phyloP scores from a whole-genome alignment of 352 stramenopile species.

The Globisporangium recalcitrans region DNA sequence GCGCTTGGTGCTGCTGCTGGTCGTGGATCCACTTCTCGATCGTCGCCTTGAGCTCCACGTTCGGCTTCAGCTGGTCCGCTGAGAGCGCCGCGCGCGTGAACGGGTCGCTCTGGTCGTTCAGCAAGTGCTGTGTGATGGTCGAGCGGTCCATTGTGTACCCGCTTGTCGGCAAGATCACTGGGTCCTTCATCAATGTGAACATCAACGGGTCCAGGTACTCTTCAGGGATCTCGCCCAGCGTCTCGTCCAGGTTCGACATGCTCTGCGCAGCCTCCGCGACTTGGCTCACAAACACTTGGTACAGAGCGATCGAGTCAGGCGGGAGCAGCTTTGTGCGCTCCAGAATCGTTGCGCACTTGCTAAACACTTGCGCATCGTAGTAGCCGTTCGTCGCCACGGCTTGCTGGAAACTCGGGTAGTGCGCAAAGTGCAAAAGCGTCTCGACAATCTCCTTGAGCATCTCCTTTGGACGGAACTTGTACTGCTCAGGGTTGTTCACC shows the following conservation, averaged over 20 bases:
- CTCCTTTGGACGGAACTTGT: conserved; percentile 97
- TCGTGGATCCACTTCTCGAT: conserved; percentile 58
- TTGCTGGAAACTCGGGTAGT: conserved; percentile 86
- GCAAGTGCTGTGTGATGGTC: conserved; percentile 94
- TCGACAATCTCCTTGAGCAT: conserved; percentile 96
- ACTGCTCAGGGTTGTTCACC: conserved; percentile 96
- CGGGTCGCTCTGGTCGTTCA: conserved; percentile 96
- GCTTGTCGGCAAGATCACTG: conserved; percentile 89
- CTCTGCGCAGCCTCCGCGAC: conserved; percentile 45
- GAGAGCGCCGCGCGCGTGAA: conserved; percentile 94
- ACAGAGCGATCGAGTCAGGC: conserved; percentile 34
- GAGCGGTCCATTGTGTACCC: conserved; percentile 89
- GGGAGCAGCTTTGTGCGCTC: conserved; percentile 62
- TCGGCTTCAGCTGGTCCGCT: conserved; percentile 51
- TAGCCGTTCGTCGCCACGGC: conserved; percentile 89
- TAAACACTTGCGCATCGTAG: conserved; percentile 71
- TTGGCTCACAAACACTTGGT: conserved; percentile 51
- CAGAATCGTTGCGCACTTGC: conserved; percentile 66
- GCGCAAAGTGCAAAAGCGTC: conserved; percentile 93
- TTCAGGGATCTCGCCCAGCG: conserved; percentile 91
- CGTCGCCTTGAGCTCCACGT: conserved; percentile 53
- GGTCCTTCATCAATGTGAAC: conserved; percentile 95
- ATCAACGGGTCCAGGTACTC: conserved; percentile 96
- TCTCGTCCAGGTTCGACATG: conserved; percentile 58
- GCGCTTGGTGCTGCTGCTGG: conserved; percentile 24